These are phyloP conservation scores for Zelonia costaricensis DNA, from an alignment of 208 protist species.

Conservation along the genomic window DNA sequence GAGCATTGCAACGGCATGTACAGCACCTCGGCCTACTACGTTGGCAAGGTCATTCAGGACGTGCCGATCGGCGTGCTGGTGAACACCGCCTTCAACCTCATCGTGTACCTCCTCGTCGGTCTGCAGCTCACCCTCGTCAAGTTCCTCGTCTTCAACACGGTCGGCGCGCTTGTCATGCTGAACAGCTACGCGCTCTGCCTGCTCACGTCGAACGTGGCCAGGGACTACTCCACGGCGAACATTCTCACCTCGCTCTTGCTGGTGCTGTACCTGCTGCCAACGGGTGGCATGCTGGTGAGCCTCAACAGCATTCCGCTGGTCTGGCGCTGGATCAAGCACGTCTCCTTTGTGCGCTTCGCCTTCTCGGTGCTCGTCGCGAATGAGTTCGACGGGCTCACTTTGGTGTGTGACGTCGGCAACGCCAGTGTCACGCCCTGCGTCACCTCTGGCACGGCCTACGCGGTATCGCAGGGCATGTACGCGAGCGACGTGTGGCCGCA, in stretches of 20 bases:
- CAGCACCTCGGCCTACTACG: constrained; percentile 55
- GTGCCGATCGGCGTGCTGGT: constrained; percentile 51
- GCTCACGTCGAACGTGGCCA: constrained; percentile 60
- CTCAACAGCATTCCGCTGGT: constrained; percentile 48
- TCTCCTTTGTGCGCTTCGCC: constrained; percentile 72
- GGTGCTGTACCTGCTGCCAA: constrained; percentile 62
- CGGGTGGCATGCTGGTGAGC: constrained; percentile 67
- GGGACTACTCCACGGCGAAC: constrained; percentile 56
- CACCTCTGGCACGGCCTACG: constrained; percentile 43
- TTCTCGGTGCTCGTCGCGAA: constrained; percentile 63
- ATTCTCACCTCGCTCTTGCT: constrained; percentile 61
- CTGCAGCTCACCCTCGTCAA: constrained; percentile 42
- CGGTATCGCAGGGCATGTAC: constrained; percentile 43
- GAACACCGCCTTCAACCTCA: constrained; percentile 46
- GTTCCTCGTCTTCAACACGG: constrained; percentile 45
- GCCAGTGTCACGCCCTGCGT: constrained; percentile 30
- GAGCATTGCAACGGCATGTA: constrained; percentile 79
- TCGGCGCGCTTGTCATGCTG: constrained; percentile 53
- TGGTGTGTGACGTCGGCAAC: constrained; percentile 31
- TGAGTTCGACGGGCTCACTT: constrained; percentile 65
- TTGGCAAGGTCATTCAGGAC: constrained; percentile 70
- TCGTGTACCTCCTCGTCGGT: constrained; percentile 64
- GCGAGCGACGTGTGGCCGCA: constrained; percentile 25
- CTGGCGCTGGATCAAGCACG: constrained; percentile 79
- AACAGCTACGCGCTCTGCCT: constrained; percentile 70